phyloP scores from a whole-genome alignment of 2,329 filamentous ascomycete genomes.

The Phialophora expanda region DNA sequence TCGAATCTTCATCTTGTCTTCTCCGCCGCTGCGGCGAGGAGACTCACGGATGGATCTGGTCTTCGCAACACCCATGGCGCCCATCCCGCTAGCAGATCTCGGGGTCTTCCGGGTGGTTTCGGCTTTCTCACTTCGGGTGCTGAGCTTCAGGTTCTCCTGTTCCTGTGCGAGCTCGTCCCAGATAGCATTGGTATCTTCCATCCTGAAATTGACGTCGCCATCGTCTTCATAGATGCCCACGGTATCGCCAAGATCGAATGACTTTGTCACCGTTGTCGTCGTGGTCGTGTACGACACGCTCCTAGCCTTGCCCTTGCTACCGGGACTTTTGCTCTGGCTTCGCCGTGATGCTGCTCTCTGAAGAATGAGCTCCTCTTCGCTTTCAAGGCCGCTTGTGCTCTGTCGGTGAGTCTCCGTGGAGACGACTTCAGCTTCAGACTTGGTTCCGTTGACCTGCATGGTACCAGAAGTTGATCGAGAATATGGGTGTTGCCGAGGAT shows the following conservation, averaged over 20 bases:
- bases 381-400: conserved; percentile 66
- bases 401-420: conserved; percentile 61
- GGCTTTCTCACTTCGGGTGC: conserved; percentile 32
- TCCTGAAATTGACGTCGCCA: conserved; percentile 30
- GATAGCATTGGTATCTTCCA: conserved; percentile 37
- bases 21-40: conserved; percentile 39
- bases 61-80: conserved; percentile 36
- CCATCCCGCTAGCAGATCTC: conserved; percentile 37
- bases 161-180: conserved; percentile 40
- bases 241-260: conserved; percentile 35
- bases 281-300: conserved; percentile 40
- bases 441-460: conserved; percentile 41
- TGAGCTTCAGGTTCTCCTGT: conserved; percentile 38
- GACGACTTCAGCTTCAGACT: conserved; percentile 63
- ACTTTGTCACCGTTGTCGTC: conserved; percentile 39
- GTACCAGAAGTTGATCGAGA: conserved; percentile 60
- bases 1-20: conserved; percentile 45
- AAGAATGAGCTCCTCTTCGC: conserved; percentile 81
- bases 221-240: conserved; percentile 41
- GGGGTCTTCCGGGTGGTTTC: conserved; percentile 31
- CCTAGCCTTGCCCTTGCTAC: conserved; percentile 41
- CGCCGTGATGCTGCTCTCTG: conserved; percentile 70
- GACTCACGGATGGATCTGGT: conserved; percentile 37
- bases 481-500: conserved; percentile 76
- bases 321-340: conserved; percentile 35